A percentile compares a stretch with the other conserved stretches of the same genome.
phyloP scores from a whole-genome alignment of 768 basidiomycete species.

The Rhodotorula toruloides region DNA sequence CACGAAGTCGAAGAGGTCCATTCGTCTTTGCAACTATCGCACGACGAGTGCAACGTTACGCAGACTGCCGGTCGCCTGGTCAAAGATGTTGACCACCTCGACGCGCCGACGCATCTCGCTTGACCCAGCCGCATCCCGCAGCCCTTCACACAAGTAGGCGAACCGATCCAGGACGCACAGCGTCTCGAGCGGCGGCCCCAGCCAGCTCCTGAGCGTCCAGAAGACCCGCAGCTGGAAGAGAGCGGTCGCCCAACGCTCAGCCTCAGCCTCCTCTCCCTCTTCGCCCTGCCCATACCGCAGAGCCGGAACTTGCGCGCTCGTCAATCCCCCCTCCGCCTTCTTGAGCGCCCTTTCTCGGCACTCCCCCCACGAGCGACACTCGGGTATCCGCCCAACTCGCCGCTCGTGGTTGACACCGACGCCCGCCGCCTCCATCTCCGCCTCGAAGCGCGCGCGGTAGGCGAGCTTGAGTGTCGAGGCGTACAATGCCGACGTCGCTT shows the following conservation, averaged over 20 bases:
- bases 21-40: too few species aligned
- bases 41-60: constrained; percentile 35
- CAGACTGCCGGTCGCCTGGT: constrained; percentile 27
- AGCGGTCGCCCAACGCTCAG: constrained; percentile 16
- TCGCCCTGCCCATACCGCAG: background rate
- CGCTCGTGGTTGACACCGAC: background rate
- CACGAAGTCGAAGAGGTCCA: too few species aligned
- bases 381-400: constrained; percentile 21
- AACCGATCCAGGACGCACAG: constrained; percentile 31
- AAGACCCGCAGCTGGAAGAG: constrained; percentile 20
- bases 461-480: constrained; percentile 25
- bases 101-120: background rate
- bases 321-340: background rate
- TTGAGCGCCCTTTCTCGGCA: constrained; percentile 13
- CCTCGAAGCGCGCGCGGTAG: constrained; percentile 24
- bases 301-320: background rate
- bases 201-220: constrained; percentile 32
- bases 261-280: background rate
- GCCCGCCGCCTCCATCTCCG: constrained; percentile 6
- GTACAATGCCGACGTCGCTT: background rate
- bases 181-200: constrained; percentile 27
- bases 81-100: constrained; percentile 35
- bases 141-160: constrained; percentile 14
- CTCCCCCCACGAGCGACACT: constrained; percentile 1
- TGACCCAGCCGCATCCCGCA: background rate